Evolutionary conservation across 2,329 filamentous ascomycete species (phyloP).

Genomic region (Xylariaceae sp.): DNA sequence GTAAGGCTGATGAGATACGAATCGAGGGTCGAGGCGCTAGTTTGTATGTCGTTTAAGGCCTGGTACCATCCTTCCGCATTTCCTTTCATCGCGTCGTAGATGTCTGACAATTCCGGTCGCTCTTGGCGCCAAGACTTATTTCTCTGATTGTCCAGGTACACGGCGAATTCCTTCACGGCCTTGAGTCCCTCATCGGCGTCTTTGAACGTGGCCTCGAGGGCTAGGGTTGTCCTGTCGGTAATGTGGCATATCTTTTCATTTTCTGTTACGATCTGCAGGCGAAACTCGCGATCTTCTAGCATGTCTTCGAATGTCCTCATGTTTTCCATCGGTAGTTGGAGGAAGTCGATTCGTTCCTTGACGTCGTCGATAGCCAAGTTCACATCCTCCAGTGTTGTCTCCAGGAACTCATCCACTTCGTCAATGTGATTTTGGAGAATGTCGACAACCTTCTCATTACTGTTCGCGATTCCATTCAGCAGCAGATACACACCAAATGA

Average conservation of each 20-base stretch:
- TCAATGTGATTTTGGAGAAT: slow-evolving; percentile 91
- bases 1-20: slow-evolving; percentile 66
- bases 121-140: slow-evolving; percentile 56
- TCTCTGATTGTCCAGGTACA: slow-evolving; percentile 65
- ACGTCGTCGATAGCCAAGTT: slow-evolving; percentile 74
- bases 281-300: slow-evolving; percentile 77
- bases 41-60: slow-evolving; percentile 70
- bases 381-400: slow-evolving; percentile 80
- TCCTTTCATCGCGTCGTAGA: slow-evolving; percentile 84
- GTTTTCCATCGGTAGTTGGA: slow-evolving; percentile 80
- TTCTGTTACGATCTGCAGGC: slow-evolving; percentile 73
- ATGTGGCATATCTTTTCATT: slow-evolving; percentile 92
- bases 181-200: slow-evolving; percentile 75
- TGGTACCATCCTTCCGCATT: slow-evolving; percentile 88
- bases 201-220: slow-evolving; percentile 70
- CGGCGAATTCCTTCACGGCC: slow-evolving; percentile 69
- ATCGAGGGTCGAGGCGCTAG: slow-evolving; percentile 65
- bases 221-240: slow-evolving; percentile 67
- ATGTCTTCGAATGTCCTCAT: slow-evolving; percentile 79
- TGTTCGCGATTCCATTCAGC: slow-evolving; percentile 79
- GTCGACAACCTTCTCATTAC: slow-evolving; percentile 77
- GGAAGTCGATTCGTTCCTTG: slow-evolving; percentile 68
- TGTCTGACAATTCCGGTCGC: slow-evolving; percentile 59
- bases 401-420: slow-evolving; percentile 86
- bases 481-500: slow-evolving; percentile 89